Evolutionary conservation across 768 basidiomycete genomes (phyloP).

Genomic region (Xanthoconium stramineum): DNA sequence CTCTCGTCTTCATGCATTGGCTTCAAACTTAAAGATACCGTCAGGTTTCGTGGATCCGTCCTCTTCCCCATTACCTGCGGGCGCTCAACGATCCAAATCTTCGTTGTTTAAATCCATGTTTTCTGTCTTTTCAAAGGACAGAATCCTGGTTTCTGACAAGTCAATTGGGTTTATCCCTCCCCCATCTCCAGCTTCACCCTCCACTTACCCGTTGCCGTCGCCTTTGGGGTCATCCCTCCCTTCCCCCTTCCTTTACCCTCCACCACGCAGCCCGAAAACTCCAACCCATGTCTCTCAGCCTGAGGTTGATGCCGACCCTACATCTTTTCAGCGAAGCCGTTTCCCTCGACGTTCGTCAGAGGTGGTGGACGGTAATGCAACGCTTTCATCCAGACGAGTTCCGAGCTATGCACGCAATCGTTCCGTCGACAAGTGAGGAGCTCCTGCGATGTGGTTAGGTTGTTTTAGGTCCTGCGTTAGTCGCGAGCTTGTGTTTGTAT

Average conservation of each 20-base stretch:
- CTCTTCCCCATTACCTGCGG: slow-evolving; percentile 20
- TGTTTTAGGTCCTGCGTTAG: background rate
- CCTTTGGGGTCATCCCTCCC: slow-evolving; percentile 26
- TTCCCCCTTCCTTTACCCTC: slow-evolving; percentile 24
- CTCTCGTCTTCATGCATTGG: background rate
- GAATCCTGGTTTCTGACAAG: slow-evolving; percentile 42
- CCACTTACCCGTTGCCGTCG: slow-evolving; percentile 23
- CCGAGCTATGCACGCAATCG: slow-evolving; percentile 4
- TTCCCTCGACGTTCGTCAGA: slow-evolving; percentile 37
- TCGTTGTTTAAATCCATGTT: slow-evolving; percentile 71
- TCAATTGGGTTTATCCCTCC: slow-evolving; percentile 74
- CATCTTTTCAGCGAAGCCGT: slow-evolving; percentile 34
- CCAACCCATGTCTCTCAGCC: slow-evolving; percentile 26
- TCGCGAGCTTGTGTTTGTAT: slow-evolving; percentile 3
- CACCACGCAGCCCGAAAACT: slow-evolving; percentile 23
- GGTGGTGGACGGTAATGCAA: slow-evolving; percentile 20
- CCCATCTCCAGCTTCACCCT: slow-evolving; percentile 32
- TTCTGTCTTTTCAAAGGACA: slow-evolving; percentile 40
- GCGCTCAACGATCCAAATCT: slow-evolving; percentile 43
- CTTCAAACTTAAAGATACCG: background rate
- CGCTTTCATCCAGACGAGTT: slow-evolving; percentile 17
- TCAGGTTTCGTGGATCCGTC: slow-evolving; percentile 25
- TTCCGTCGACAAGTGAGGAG: slow-evolving; percentile 14
- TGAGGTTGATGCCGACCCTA: slow-evolving; percentile 32
- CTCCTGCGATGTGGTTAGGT: background rate